Base-by-base conservation (phyloP, 345 rosid genomes). In the Physaria fendleri region DNA sequence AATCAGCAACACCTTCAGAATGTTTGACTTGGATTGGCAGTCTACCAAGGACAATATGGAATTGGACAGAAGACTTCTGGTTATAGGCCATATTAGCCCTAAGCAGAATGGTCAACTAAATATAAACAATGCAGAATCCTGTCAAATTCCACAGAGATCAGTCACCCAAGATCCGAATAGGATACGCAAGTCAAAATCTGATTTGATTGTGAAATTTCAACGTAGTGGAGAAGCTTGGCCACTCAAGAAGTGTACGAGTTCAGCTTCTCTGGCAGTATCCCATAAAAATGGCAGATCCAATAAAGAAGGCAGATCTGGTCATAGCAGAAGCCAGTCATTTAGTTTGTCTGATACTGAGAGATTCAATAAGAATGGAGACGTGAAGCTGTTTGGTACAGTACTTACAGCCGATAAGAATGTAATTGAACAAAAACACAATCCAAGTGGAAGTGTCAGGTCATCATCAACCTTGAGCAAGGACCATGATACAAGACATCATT, bases 351-450 rank as follows among this genome's bases (percentile, higher is more conserved):
- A 79, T 41, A 42, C 63, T 20, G 82, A 79, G 58, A 88, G 81
- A 55, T 77, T 75, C 17, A n/a, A 74, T 66, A 74, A 84, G 61
- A 84, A 64, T 59, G 90, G 85, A 38, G 85, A 86, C 78, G 82
- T 93, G 34, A 89, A 83, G 65, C 76, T 89, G 20, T 93, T 89
- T 77, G 99, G 99, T 40, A 77, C 85, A 75, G 83, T 93, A 44
- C 82, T 93, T 22, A 81, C 79, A 27, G 30, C 72, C n/a, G 67
- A 62, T 34, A 81, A 75, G 41, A 71, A 54, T 25, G 83, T 64
- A 30, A 28, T 37, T 38, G 77, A 71, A 13, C 79, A 68, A n/a
- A 9, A 32, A 35, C 65, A 53, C 69, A 56, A 48, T 54, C 72
- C 45, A 3, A 71, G 78, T 20, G 69, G 52, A 29, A 44, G 69